Percentiles rank a stretch among this genome's conserved stretches.
Evolutionary conservation across 441 rosid species (phyloP).

Genomic region (Arabidopsis lyrata): DNA sequence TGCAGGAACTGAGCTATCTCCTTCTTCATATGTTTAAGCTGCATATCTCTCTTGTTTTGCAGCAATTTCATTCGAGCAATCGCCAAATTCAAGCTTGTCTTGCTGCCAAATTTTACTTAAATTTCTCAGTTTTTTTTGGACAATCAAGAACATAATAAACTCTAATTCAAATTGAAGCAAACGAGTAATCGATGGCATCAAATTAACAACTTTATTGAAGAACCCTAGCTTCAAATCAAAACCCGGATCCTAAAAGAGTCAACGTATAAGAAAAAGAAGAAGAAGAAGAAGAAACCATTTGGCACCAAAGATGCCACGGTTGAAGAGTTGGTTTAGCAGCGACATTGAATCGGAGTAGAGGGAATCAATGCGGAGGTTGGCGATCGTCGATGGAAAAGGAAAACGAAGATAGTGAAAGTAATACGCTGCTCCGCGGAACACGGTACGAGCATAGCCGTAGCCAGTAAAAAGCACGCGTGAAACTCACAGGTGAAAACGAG

Average conservation of each 20-base stretch:
- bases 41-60: slow-evolving; percentile 92
- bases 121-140: neutral
- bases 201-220: neutral
- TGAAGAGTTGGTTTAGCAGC: slow-evolving; percentile 92
- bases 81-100: slow-evolving; percentile 78
- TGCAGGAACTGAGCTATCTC: slow-evolving; percentile 93
- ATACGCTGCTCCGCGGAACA: slow-evolving; percentile 21
- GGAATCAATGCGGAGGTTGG: slow-evolving; percentile 14
- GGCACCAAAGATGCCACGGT: slow-evolving; percentile 89
- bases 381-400: slow-evolving; percentile 4
- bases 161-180: neutral
- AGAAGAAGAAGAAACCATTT: slow-evolving; percentile 55
- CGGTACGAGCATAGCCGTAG: neutral
- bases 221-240: slow-evolving; percentile 14
- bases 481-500: too few relatives aligned
- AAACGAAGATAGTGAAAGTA: neutral
- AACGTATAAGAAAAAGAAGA: neutral
- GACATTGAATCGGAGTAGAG: slow-evolving; percentile 61
- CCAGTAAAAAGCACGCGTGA: slow-evolving; percentile 21
- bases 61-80: slow-evolving; percentile 85
- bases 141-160: neutral
- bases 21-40: slow-evolving; percentile 89
- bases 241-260: slow-evolving; percentile 19
- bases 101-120: slow-evolving; percentile 50
- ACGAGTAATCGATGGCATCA: neutral